Evolutionary conservation across 2,329 filamentous ascomycete genomes (phyloP).

Genomic region (Trichoderma semiorbis): DNA sequence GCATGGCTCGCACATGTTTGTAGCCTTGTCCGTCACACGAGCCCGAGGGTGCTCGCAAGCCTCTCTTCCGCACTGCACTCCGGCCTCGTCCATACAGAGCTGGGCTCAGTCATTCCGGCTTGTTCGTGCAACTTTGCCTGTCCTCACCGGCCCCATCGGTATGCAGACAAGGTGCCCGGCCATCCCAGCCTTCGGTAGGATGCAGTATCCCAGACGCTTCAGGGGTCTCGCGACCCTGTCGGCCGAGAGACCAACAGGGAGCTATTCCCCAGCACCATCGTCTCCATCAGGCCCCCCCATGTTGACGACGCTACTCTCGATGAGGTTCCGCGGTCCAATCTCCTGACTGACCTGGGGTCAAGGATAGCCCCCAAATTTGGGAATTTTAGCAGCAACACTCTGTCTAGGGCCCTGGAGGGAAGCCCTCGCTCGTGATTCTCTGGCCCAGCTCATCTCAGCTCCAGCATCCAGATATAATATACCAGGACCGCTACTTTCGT

Average conservation of each 20-base stretch:
- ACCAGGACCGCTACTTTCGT: neutral
- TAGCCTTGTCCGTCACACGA: slow-evolving; percentile 9
- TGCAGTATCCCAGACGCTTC: slow-evolving; percentile 5
- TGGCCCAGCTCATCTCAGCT: slow-evolving; percentile 9
- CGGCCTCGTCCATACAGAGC: neutral
- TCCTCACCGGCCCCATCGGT: slow-evolving; percentile 11
- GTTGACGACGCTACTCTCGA: slow-evolving; percentile 4
- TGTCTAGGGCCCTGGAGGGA: neutral
- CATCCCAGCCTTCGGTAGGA: slow-evolving; percentile 11
- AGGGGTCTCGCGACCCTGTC: slow-evolving; percentile 3
- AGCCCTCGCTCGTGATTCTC: neutral
- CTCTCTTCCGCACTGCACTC: neutral
- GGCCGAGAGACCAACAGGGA: slow-evolving; percentile 14
- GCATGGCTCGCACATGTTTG: neutral
- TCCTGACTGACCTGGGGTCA: slow-evolving; percentile 14
- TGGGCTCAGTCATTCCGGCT: neutral
- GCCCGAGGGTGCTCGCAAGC: neutral
- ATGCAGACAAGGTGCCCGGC: neutral
- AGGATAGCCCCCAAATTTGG: slow-evolving; percentile 14
- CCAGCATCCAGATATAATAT: slow-evolving; percentile 12
- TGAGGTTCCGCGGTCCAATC: slow-evolving; percentile 8
- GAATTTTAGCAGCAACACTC: neutral
- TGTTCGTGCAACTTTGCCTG: neutral
- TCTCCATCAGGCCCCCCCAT: slow-evolving; percentile 5
- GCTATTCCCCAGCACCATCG: slow-evolving; percentile 15